Percentiles rank a stretch among this genome's conserved stretches.
Evolutionary conservation across 2,329 filamentous ascomycete species (phyloP).

Genomic region (Fusarium virguliforme): DNA sequence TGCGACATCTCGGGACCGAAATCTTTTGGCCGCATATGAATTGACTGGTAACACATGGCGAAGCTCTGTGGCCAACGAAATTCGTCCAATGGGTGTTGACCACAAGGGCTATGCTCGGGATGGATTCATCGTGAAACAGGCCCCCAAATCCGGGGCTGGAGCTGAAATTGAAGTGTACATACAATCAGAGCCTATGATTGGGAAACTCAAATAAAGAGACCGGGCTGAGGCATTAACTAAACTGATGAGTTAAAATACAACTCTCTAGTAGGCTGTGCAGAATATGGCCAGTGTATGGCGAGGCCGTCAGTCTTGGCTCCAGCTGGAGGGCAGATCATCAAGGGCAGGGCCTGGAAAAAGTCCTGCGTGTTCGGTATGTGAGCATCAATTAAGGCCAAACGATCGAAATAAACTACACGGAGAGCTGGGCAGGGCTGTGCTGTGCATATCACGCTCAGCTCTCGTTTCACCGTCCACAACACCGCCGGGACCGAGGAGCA

Average conservation of each 20-base stretch:
- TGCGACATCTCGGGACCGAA: not conserved
- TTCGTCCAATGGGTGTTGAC: not conserved
- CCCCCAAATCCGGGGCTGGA: not conserved
- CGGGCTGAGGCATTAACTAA: no score
- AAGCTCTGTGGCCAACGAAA: not conserved
- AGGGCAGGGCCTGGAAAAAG: no score
- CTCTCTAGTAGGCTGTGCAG: no score
- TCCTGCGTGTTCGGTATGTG: not conserved
- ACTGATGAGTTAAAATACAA: no score
- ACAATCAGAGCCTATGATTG: no score
- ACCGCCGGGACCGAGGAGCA: not conserved
- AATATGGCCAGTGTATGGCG: no score
- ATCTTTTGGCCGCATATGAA: not conserved
- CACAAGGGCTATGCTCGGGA: not conserved
- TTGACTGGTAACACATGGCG: not conserved
- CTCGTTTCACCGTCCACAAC: not conserved
- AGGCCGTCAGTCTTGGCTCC: no score
- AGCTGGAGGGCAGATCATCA: no score
- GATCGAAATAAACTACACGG: not conserved
- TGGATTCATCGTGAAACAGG: not conserved
- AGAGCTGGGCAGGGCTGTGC: not conserved
- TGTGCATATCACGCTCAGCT: not conserved
- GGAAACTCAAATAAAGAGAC: no score
- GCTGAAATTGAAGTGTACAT: not conserved
- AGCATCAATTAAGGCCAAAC: not conserved